Percentiles rank a stretch among this genome's conserved stretches.
phyloP scores from a whole-genome alignment of 352 stramenopile genomes.

The Globisporangium acanthophoron region DNA sequence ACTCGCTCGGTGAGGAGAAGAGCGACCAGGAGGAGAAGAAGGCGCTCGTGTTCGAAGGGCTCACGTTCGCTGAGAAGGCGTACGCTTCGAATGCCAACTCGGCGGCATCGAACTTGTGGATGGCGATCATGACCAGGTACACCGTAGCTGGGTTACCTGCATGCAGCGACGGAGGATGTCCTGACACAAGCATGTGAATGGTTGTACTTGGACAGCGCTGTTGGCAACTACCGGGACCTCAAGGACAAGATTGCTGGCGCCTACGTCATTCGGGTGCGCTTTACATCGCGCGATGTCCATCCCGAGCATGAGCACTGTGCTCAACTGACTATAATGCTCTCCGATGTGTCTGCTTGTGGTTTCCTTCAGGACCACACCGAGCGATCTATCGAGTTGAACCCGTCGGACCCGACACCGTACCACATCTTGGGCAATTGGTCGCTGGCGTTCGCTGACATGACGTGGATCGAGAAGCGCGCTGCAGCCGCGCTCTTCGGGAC shows the following conservation, averaged over 20 bases:
- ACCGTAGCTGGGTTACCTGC: no score
- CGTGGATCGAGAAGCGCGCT: conserved; percentile 68
- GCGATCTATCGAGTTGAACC: conserved; percentile 69
- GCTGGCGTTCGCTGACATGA: conserved; percentile 72
- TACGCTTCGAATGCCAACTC: conserved; percentile 40
- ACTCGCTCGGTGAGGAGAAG: conserved; percentile 51
- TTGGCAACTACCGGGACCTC: conserved; percentile 55
- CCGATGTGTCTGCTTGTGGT: no score
- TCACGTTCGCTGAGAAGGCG: conserved; percentile 42
- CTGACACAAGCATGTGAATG: background rate
- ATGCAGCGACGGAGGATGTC: background rate
- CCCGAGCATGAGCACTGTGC: no score
- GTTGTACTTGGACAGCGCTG: conserved; percentile 17
- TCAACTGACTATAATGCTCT: no score
- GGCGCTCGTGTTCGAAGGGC: conserved; percentile 42
- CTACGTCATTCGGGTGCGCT: conserved; percentile 52
- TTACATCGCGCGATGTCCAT: background rate
- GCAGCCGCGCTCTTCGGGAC: conserved; percentile 63
- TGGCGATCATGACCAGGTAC: conserved; percentile 64
- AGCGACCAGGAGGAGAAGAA: conserved; percentile 45
- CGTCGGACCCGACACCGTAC: conserved; percentile 47
- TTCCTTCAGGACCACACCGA: conserved; percentile 43
- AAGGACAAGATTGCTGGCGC: conserved; percentile 70
- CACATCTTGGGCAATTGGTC: conserved; percentile 77
- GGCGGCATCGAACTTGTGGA: conserved; percentile 66